Evolutionary conservation across 495 filamentous ascomycete genomes (phyloP).

Genomic region (Penicillium maclennaniae): DNA sequence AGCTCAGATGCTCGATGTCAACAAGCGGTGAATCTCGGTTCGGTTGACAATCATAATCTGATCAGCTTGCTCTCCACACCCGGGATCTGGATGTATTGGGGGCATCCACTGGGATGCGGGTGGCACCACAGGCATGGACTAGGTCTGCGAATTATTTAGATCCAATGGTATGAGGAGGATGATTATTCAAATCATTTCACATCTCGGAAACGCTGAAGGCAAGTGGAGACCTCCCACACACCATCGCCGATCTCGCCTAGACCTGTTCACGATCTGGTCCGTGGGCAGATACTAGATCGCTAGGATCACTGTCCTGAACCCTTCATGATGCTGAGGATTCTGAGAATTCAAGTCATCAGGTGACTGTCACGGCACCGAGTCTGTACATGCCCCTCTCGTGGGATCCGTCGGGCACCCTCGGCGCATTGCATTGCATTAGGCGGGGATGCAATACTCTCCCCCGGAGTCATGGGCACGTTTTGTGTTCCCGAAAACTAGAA

Average conservation of each 20-base stretch:
- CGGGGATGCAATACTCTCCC: conserved; percentile 19
- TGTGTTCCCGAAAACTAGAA: background rate
- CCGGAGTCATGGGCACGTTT: conserved; percentile 12
- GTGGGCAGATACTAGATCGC: conserved; percentile 28
- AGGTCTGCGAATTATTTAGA: background rate
- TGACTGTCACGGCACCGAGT: conserved; percentile 22
- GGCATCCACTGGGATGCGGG: conserved; percentile 4
- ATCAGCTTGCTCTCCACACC: conserved; percentile 7
- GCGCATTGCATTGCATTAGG: conserved; percentile 31
- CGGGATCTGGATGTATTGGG: conserved; percentile 2
- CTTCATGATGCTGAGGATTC: background rate
- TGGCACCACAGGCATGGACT: conserved; percentile 10
- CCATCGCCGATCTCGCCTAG: conserved; percentile 26
- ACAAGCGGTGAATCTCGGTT: conserved; percentile 26
- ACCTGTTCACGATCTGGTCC: conserved; percentile 27
- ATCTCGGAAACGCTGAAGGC: background rate
- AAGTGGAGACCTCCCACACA: conserved; percentile 25
- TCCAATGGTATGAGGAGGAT: background rate
- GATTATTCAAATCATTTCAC: conserved; percentile 9
- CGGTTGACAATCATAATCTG: conserved; percentile 22
- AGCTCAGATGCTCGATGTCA: conserved; percentile 2
- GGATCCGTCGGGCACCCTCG: conserved; percentile 20
- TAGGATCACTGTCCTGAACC: conserved; percentile 3
- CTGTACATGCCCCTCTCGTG: conserved; percentile 18
- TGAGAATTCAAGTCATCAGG: conserved; percentile 14